These are phyloP conservation scores for Coemansia sp. DNA, from an alignment of 192 early-diverging fungal genomes.

Conservation along the genomic window DNA sequence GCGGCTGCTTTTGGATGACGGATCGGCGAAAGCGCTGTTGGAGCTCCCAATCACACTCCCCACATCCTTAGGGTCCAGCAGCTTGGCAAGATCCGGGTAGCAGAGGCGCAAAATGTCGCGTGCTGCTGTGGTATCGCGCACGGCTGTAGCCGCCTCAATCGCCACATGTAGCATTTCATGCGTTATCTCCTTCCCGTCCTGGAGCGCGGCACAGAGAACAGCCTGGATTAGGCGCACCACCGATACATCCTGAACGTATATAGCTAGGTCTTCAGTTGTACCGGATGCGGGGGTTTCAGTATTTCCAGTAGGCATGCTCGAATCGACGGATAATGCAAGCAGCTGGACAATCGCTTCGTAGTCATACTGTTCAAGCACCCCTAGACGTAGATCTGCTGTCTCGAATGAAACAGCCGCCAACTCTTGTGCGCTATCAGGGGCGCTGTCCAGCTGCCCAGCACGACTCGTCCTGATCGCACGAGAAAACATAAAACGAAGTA, in stretches of 20 bases:
- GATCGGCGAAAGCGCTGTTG: constrained; percentile 6
- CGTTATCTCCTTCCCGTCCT: constrained; percentile 14
- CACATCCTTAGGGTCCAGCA: constrained; percentile 21
- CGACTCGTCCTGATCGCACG: not conserved
- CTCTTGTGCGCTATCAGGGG: not conserved
- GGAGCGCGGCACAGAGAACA: constrained; percentile 24
- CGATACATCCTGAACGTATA: constrained; percentile 14
- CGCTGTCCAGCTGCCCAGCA: not conserved
- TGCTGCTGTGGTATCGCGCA: constrained; percentile 24
- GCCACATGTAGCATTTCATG: constrained; percentile 10
- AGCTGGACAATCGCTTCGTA: constrained; percentile 19
- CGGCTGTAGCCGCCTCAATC: constrained; percentile 13
- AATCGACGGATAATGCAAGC: constrained; percentile 8
- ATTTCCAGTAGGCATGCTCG: constrained; percentile 18
- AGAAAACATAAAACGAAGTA: constrained; percentile 21
- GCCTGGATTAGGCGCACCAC: constrained; percentile 21
- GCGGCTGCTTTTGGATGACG: not conserved
- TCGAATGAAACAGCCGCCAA: not conserved
- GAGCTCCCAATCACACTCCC: not conserved
- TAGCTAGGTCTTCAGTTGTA: constrained; percentile 11
- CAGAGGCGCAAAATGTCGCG: constrained; percentile 34
- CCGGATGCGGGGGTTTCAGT: not conserved
- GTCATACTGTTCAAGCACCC: not conserved
- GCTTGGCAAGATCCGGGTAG: constrained; percentile 21
- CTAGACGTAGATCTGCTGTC: not conserved